These are phyloP conservation scores for Dactylellina drechsleri DNA, from an alignment of 2,329 filamentous ascomycete species.

Conservation along the genomic window DNA sequence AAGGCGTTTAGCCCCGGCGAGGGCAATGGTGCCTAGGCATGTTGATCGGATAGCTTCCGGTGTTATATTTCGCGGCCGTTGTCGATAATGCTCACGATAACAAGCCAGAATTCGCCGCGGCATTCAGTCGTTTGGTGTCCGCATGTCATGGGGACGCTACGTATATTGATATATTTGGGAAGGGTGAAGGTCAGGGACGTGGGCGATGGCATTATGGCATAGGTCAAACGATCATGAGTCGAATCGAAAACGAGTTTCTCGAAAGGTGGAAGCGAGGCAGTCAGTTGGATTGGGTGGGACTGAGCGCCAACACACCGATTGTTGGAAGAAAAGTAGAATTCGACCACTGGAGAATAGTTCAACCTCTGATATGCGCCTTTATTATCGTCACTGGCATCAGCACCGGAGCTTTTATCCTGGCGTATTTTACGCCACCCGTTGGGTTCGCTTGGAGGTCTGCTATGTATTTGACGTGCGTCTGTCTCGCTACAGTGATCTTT, in stretches of 20 bases:
- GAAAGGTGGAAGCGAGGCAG: slow-evolving; percentile 5
- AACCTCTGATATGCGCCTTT: slow-evolving; percentile 62
- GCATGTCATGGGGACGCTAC: slow-evolving; percentile 39
- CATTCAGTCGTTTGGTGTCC: slow-evolving; percentile 61
- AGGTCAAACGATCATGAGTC: slow-evolving; percentile 63
- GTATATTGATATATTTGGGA: slow-evolving; percentile 59
- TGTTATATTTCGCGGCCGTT: slow-evolving; percentile 64
- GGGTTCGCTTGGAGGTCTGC: slow-evolving; percentile 64
- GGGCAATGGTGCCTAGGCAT: slow-evolving; percentile 21
- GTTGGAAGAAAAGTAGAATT: slow-evolving; percentile 57
- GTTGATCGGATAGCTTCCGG: slow-evolving; percentile 64
- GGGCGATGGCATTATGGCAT: slow-evolving; percentile 63
- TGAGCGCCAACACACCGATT: slow-evolving; percentile 16
- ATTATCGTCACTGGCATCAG: slow-evolving; percentile 61
- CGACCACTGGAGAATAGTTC: slow-evolving; percentile 62
- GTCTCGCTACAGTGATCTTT: slow-evolving; percentile 60
- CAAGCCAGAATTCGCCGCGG: slow-evolving; percentile 61
- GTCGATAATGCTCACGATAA: slow-evolving; percentile 65
- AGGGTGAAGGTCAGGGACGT: slow-evolving; percentile 63
- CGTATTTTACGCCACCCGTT: slow-evolving; percentile 64
- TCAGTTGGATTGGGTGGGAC: slow-evolving; percentile 17
- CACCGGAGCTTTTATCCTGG: slow-evolving; percentile 63
- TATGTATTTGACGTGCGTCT: slow-evolving; percentile 63
- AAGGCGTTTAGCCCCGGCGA: slow-evolving; percentile 43
- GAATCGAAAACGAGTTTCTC: slow-evolving; percentile 50